Percentiles rank a stretch among this genome's conserved stretches.
Evolutionary conservation across 1,284 basidiomycete genomes (phyloP).

Genomic region (Ceratobasidium sp.): DNA sequence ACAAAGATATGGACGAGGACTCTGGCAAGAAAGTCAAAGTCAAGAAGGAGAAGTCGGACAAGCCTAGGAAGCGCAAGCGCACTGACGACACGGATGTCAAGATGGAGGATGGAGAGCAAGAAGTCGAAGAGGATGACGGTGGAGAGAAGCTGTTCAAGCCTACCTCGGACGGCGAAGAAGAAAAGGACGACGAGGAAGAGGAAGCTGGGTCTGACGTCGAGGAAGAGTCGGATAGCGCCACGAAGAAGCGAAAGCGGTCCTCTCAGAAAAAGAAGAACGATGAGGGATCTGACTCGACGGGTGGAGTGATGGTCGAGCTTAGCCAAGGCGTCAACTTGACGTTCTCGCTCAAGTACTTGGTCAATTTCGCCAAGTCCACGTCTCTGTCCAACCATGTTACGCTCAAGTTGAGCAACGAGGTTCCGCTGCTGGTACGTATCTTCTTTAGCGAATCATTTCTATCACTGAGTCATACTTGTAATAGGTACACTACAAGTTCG

Average conservation of each 20-base stretch:
- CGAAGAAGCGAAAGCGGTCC: conserved; percentile 74
- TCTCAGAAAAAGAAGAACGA: conserved; percentile 52
- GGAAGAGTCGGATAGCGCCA: conserved; percentile 51
- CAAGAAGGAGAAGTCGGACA: conserved; percentile 54
- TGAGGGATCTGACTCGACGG: conserved; percentile 57
- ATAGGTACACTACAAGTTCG: conserved; percentile 88
- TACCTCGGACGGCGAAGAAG: conserved; percentile 51
- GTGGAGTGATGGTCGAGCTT: conserved; percentile 83
- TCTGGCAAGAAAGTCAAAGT: conserved; percentile 46
- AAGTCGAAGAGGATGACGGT: conserved; percentile 63
- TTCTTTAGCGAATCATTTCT: conserved; percentile 40
- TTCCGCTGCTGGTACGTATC: conserved; percentile 83
- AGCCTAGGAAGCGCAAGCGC: conserved; percentile 58
- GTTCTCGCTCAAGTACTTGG: conserved; percentile 97
- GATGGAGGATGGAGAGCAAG: conserved; percentile 60
- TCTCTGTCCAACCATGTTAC: conserved; percentile 80
- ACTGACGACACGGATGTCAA: conserved; percentile 55
- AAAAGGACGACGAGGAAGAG: conserved; percentile 55
- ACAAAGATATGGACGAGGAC: conserved; percentile 47
- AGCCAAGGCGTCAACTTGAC: conserved; percentile 93
- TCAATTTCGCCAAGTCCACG: conserved; percentile 96
- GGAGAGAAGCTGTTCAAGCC: conserved; percentile 58
- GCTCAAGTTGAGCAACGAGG: conserved; percentile 91
- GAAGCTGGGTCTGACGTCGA: conserved; percentile 55
- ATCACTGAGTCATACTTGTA: conserved; percentile 8